Base-by-base conservation (phyloP, 2,329 filamentous ascomycete species). In the Colletotrichum paranaense region DNA sequence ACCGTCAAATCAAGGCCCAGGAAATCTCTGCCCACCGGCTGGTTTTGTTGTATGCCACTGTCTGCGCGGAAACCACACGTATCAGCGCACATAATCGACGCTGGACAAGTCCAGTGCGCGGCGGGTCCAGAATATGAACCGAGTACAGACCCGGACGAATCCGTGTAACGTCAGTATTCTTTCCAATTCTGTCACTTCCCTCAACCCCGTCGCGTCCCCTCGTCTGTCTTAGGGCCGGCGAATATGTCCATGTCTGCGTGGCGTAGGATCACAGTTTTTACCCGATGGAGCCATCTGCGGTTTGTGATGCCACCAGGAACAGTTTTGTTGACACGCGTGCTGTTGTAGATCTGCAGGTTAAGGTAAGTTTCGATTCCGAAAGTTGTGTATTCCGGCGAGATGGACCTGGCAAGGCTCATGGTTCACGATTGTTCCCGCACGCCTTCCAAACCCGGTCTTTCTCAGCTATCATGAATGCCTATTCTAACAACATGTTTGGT, bases 91-190 rank as follows among this genome's bases (percentile, higher is more conserved):
- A 55, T 28, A 52, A 26, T 57, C 32, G 49, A 67, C 67, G 68
- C 68, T 67, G 24, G 68, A 71, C 56, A 26, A 32, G 5, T 56
- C 56, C 49, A 67, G 63, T 38, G 28, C n/a, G 19, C 62, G 62
- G 68, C 68, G 68, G 68, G 68, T 67, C 68, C 62, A 71, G 26
- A 71, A 60, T 32, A 62, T 67, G 68, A 67, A 22, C 63, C 68
- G 62, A 30, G 56, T 60, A 56, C 68, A 71, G 46, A 67, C 68
- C 9, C 62, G 68, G 28, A 71, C 68, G 7, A 67, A 67, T 49
- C 68, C 68, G 62, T 71, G 68, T 67, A 71, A 67, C 26, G 68
- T 71, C 16, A 60, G 68, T 42, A 42, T 42, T 71, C 62, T 67
- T 71, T 71, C 56, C 62, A n/a, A 49, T 30, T 38, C 67, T 59